Evolutionary conservation across 305 asterid genomes (phyloP).

Genomic region (Fraxinus nigra): DNA sequence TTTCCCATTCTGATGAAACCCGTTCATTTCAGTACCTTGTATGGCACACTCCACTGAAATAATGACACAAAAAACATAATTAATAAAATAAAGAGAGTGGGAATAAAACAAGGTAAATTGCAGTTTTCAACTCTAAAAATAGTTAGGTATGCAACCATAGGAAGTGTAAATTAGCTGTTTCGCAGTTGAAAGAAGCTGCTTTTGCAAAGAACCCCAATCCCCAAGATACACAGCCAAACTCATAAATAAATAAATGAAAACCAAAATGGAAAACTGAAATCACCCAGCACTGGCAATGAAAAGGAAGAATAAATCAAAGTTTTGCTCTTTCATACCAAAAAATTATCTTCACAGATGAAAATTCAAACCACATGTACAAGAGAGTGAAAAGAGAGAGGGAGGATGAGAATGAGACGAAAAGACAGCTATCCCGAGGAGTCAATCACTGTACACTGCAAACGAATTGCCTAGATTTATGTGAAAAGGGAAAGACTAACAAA

Average conservation of each 20-base stretch:
- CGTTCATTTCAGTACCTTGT: constrained; percentile 72
- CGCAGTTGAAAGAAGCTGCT: background rate
- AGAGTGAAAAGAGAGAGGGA: background rate
- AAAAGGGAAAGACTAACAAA: constrained; percentile 21
- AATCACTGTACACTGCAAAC: constrained; percentile 16
- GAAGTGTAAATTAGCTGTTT: background rate
- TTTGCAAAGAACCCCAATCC: background rate
- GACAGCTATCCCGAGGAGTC: background rate
- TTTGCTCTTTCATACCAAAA: background rate
- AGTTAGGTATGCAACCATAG: background rate
- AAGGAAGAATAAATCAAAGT: background rate
- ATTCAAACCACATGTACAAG: background rate
- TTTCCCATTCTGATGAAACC: constrained; percentile 40
- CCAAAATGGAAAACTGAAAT: background rate
- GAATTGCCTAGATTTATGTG: constrained; percentile 31
- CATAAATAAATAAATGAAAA: background rate
- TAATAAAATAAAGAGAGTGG: background rate
- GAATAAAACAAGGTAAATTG: constrained; percentile 7
- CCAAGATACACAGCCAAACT: background rate
- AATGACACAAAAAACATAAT: background rate
- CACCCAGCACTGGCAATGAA: background rate
- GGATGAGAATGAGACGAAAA: background rate
- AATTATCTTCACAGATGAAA: background rate
- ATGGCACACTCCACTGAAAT: constrained; percentile 9
- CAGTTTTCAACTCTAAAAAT: constrained; percentile 5